phyloP scores from a whole-genome alignment of 805 yeast species.

The Saturnispora halmiae region DNA sequence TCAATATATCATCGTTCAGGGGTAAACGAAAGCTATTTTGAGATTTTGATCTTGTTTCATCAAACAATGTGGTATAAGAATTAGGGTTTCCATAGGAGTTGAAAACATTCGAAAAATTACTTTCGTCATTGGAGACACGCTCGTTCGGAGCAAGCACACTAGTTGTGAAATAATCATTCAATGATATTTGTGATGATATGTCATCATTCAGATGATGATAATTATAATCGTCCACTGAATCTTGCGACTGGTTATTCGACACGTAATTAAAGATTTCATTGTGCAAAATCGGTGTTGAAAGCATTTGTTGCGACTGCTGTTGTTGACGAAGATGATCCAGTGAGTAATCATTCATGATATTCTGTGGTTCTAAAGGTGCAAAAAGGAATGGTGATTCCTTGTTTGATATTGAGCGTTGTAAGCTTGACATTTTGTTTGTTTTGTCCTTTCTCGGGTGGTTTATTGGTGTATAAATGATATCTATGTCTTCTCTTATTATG shows the following conservation, averaged over 20 bases:
- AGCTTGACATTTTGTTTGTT: conserved; percentile 9
- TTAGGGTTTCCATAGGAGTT: conserved; percentile 8
- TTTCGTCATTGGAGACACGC: not conserved
- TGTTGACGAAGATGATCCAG: not conserved
- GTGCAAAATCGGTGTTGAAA: conserved; percentile 1
- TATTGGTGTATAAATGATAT: no score
- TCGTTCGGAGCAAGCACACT: not conserved
- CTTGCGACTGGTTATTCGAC: conserved; percentile 8
- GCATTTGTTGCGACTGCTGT: not conserved
- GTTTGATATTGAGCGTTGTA: conserved; percentile 1
- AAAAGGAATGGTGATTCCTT: not conserved
- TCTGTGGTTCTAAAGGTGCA: conserved; percentile 1
- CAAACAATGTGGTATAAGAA: conserved; percentile 2
- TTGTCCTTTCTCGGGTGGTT: no score
- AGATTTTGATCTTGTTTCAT: conserved; percentile 3
- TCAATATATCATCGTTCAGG: conserved; percentile 21
- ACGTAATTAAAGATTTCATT: conserved; percentile 3
- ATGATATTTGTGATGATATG: not conserved
- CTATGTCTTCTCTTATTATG: no score
- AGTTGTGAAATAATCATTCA: not conserved
- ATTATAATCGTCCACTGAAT: conserved; percentile 6
- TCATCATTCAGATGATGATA: not conserved
- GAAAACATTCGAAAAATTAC: conserved; percentile 6
- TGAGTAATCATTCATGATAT: conserved; percentile 5
- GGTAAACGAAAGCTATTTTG: not conserved